Evolutionary conservation across 352 stramenopile species (phyloP), one percentile per base, ranked within the genome.

Genomic region (Thraustochytrium sp.): DNA sequence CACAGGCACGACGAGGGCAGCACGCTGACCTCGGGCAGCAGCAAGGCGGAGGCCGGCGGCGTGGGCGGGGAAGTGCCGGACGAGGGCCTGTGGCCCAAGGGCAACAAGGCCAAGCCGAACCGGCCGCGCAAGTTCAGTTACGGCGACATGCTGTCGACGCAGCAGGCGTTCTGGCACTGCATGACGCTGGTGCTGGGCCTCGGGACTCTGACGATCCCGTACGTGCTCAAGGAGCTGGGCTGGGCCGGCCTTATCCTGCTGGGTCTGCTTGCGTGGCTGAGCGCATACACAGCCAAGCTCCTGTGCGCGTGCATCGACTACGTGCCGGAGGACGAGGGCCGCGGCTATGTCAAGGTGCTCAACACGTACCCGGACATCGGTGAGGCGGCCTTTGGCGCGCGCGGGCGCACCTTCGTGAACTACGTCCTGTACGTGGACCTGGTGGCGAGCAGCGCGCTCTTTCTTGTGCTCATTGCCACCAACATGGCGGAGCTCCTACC

Each of bases 291-390:
- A 5, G 75, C 75, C 55, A 84, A 84, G 31, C 75, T 84, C 9
- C 42, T 84, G 34, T 84, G 75, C 34, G 65, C 44, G 38, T 84
- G 75, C 59, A 80, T 75, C 34, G 75, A 84, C 34, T 84, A 76
- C 44, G 68, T 80, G 26, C 68, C 68, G 0, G 68, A 80, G 42
- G 38, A 83, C 4, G 36, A 63, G 21, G 75, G 55, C 23, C 75
- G 55, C 29, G 61, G 42, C 44, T 8, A 62, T 18, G 55, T 76
- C 42, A 83, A 49, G 34, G 61, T 76, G 55, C 61, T 84, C 4
- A 84, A 84, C 75, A 84, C 75, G 3, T 84, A 84, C 36, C 59
- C 75, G 44, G 75, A 84, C 59, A 84, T 84, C 8, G 75, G 55
- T n/a, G 61, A 84, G 42, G 75, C 75, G 1, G 75, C 75, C 31